Conservation (phyloP, 2,329 filamentous ascomycete species). For the Penicillium sumatraense region DNA sequence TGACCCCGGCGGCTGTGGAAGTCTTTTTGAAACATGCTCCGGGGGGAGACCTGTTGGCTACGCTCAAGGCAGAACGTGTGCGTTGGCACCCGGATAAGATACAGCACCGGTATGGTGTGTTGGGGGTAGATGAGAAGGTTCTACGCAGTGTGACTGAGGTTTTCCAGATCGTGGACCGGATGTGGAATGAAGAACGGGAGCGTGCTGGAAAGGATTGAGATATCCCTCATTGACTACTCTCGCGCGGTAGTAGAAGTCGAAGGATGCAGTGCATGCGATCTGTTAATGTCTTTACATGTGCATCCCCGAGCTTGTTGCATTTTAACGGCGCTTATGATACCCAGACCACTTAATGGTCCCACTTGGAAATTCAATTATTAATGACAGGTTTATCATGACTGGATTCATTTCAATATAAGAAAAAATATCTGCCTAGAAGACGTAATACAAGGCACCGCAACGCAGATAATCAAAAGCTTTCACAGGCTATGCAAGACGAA, state of each 20-base stretch:
- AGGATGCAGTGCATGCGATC: neutral
- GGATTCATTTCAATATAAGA: slow-evolving; percentile 27
- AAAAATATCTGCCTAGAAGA: slow-evolving; percentile 9
- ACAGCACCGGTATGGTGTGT: slow-evolving; percentile 79
- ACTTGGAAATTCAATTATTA: neutral
- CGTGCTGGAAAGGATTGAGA: slow-evolving; percentile 16
- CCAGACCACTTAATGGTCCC: slow-evolving; percentile 4
- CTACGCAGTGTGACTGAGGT: slow-evolving; percentile 84
- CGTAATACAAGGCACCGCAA: slow-evolving; percentile 11
- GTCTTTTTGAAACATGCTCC: slow-evolving; percentile 69
- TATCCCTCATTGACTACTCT: neutral
- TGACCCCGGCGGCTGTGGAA: slow-evolving; percentile 65
- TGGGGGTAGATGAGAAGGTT: slow-evolving; percentile 69
- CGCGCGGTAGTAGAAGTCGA: neutral
- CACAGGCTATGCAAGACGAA: slow-evolving; percentile 30
- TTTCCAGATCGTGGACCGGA: slow-evolving; percentile 84
- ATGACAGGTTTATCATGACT: slow-evolving; percentile 21
- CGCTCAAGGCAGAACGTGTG: slow-evolving; percentile 82
- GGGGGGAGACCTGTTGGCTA: slow-evolving; percentile 45
- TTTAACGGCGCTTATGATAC: slow-evolving; percentile 16
- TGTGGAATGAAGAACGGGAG: slow-evolving; percentile 70
- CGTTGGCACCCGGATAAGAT: slow-evolving; percentile 99
- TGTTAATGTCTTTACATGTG: neutral
- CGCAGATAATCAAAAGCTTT: slow-evolving; percentile 4
- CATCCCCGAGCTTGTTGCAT: slow-evolving; percentile 3